These are phyloP conservation scores for Pleurotus cornucopiae DNA, from an alignment of 768 basidiomycete genomes.

Conservation along the genomic window DNA sequence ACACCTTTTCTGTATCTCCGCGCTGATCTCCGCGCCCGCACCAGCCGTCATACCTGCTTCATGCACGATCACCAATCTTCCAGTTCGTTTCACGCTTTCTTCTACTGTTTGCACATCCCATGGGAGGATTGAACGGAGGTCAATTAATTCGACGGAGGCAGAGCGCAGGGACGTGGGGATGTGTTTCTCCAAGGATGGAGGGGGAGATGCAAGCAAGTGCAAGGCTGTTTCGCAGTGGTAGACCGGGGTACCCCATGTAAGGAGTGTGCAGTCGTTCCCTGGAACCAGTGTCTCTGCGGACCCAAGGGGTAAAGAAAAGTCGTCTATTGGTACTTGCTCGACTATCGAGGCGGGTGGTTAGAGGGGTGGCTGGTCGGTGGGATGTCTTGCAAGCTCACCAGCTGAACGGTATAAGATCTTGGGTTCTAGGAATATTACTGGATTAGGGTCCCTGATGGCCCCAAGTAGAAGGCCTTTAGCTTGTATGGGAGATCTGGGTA, in stretches of 20 bases:
- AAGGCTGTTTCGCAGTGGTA: slow-evolving; percentile 88
- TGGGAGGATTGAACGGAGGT: slow-evolving; percentile 84
- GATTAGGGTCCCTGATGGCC: slow-evolving; percentile 89
- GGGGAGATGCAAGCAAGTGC: slow-evolving; percentile 65
- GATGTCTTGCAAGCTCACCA: slow-evolving; percentile 32
- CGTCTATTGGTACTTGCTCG: slow-evolving; percentile 89
- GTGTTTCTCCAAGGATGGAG: slow-evolving; percentile 54
- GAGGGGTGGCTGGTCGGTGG: not conserved
- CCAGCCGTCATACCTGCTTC: slow-evolving; percentile 88
- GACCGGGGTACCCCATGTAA: slow-evolving; percentile 92
- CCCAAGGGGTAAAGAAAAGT: slow-evolving; percentile 80
- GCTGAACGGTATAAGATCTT: slow-evolving; percentile 91
- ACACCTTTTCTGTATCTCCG: slow-evolving; percentile 83
- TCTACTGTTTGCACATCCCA: slow-evolving; percentile 82
- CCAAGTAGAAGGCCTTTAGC: slow-evolving; percentile 89
- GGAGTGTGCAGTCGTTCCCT: slow-evolving; percentile 82
- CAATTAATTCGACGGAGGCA: slow-evolving; percentile 84
- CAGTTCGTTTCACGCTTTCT: slow-evolving; percentile 82
- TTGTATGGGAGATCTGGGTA: slow-evolving; percentile 91
- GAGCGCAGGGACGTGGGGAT: slow-evolving; percentile 62
- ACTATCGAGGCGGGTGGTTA: slow-evolving; percentile 34
- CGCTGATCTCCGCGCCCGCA: slow-evolving; percentile 89
- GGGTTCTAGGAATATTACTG: slow-evolving; percentile 94
- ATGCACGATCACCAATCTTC: slow-evolving; percentile 84
- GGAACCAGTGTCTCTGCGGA: slow-evolving; percentile 70